Base-by-base conservation (phyloP, 208 protist species). In the Trypanosoma cruzi region DNA sequence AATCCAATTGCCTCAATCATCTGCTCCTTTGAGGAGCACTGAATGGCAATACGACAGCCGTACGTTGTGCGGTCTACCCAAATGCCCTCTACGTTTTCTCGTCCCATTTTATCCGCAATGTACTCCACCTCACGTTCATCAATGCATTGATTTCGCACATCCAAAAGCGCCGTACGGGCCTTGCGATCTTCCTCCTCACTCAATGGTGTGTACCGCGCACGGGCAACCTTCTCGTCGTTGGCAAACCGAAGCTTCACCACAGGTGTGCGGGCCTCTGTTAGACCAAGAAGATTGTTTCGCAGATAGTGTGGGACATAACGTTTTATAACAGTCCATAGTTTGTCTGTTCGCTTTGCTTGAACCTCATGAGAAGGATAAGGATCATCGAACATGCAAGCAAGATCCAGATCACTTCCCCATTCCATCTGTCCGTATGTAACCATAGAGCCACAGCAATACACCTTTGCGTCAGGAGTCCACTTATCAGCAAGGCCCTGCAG, bases 401-500 rank as follows among this genome's bases (percentile, higher is more conserved):
- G 80, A 73, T 96, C 91, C 1, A 96, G 68, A 61, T 96, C 91
- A 54, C 87, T 93, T n/a, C 89, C 88, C 89, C 89, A 94, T 73
- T 96, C 91, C 88, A 96, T 94, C 79, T 94, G 87, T 2, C 91
- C 91, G 48, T 90, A 88, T 34, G 89, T 92, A 60, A 96, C 91
- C 76, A 94, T 80, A 4, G 86, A 93, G 10, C 91, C 91, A 50
- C 88, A 94, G 57, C 86, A 90, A 79, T 90, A 96, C 44, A 96
- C 90, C 72, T 96, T 96, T 20, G 91, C 91, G 61, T 96, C 91
- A 6, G 91, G 88, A 2, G 88, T 96, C 89, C 91, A 96, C 71
- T 93, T 92, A 58, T 94, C 87, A 0, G 91, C 91, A 20, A 96
- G 77, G 3, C 75, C 76, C 56, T 96, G 91, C 32, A 96, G 66